phyloP scores from a whole-genome alignment of 2,329 filamentous ascomycete species.

The Dactylellina sp. region DNA sequence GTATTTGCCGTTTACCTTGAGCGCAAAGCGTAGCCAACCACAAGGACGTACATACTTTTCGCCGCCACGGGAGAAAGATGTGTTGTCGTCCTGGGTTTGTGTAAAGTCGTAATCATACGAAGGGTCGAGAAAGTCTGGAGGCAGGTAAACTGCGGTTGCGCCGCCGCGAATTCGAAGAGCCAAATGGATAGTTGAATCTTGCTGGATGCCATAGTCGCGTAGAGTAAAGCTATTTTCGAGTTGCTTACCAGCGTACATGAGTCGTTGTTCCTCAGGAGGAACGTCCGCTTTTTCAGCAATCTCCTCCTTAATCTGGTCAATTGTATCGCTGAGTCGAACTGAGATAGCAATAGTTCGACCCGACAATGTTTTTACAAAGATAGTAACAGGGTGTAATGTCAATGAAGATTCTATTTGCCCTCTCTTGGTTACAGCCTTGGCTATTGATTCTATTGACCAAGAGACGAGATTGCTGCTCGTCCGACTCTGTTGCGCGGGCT shows the following conservation, averaged over 20 bases:
- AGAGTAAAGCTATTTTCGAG: slow-evolving; percentile 67
- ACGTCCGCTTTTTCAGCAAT: slow-evolving; percentile 19
- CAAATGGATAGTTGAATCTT: slow-evolving; percentile 86
- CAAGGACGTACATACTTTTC: slow-evolving; percentile 22
- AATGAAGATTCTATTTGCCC: no score
- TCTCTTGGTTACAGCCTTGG: no score
- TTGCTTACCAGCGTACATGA: slow-evolving; percentile 25
- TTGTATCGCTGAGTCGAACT: slow-evolving; percentile 5
- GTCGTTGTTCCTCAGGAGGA: slow-evolving; percentile 19
- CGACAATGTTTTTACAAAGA: slow-evolving; percentile 30
- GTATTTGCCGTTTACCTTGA: slow-evolving; percentile 23
- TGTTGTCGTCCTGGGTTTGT: background rate
- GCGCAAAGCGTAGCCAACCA: slow-evolving; percentile 17
- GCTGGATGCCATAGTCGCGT: slow-evolving; percentile 95
- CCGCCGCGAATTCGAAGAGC: slow-evolving; percentile 89
- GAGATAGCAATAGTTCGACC: slow-evolving; percentile 23
- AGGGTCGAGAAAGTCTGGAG: slow-evolving; percentile 14
- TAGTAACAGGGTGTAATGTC: background rate
- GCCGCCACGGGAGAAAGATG: slow-evolving; percentile 16
- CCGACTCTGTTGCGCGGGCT: no score
- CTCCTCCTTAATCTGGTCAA: slow-evolving; percentile 10
- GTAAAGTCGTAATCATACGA: slow-evolving; percentile 19
- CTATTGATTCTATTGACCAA: no score
- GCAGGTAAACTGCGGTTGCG: slow-evolving; percentile 15
- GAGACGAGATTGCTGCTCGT: no score